Conservation (phyloP, 1,284 basidiomycete genomes). For the Papiliotrema terrestris region DNA sequence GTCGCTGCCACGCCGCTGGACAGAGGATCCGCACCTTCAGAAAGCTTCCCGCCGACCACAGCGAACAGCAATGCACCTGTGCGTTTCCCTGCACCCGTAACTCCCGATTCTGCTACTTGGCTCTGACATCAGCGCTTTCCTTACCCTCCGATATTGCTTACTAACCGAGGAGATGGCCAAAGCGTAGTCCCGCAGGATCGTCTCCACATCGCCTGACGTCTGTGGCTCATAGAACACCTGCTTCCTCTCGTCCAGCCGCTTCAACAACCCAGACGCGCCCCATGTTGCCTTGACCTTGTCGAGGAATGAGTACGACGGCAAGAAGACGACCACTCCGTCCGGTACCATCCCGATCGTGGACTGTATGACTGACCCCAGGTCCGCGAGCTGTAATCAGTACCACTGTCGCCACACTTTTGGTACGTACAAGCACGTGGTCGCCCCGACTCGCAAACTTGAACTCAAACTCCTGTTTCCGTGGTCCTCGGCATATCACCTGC, state of each 20-base stretch:
- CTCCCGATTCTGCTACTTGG: conserved; percentile 1
- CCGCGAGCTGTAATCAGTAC: conserved; percentile 58
- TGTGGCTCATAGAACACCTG: conserved; percentile 86
- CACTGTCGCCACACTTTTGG: too few species aligned
- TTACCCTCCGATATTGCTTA: background rate
- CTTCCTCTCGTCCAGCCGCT: conserved; percentile 69
- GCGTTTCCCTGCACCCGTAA: conserved; percentile 8
- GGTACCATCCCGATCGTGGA: conserved; percentile 78
- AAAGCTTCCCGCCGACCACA: conserved; percentile 93
- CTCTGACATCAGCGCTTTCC: conserved; percentile 2
- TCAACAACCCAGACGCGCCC: conserved; percentile 59
- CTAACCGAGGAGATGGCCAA: conserved; percentile 52
- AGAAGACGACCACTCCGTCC: conserved; percentile 86
- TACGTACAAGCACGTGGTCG: conserved; percentile 63
- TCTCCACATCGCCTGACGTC: conserved; percentile 70
- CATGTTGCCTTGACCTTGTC: conserved; percentile 66
- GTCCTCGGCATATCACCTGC: conserved; percentile 72
- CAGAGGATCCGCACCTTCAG: conserved; percentile 59
- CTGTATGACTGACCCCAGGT: conserved; percentile 76
- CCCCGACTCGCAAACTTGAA: conserved; percentile 78
- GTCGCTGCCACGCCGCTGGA: background rate
- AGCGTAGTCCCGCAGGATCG: conserved; percentile 71
- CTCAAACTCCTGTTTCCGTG: conserved; percentile 68
- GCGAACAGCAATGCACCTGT: conserved; percentile 78
- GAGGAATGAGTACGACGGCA: conserved; percentile 87